These are phyloP conservation scores for Lactarius psammicola DNA, from an alignment of 768 basidiomycete species.

Conservation along the genomic window DNA sequence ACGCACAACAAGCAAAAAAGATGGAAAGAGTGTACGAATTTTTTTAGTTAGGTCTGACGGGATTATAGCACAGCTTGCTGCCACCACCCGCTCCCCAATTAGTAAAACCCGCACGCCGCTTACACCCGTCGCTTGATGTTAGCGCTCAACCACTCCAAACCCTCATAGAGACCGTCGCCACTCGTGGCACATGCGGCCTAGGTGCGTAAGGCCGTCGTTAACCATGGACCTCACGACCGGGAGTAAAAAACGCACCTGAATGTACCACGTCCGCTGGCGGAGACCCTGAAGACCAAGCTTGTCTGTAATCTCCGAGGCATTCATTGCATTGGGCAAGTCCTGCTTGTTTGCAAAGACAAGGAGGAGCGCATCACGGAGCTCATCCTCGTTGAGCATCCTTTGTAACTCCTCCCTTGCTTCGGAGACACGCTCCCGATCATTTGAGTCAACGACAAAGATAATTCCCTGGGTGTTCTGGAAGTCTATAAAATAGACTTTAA, in stretches of 20 bases:
- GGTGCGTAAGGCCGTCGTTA: slow-evolving; percentile 15
- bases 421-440: slow-evolving; percentile 98
- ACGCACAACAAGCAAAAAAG: slow-evolving; percentile 32
- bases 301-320: slow-evolving; percentile 98
- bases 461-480: slow-evolving; percentile 99
- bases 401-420: slow-evolving; percentile 99
- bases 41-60: slow-evolving; percentile 44
- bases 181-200: slow-evolving; percentile 98
- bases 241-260: slow-evolving; percentile 61
- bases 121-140: slow-evolving; percentile 86
- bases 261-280: slow-evolving; percentile 97
- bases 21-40: slow-evolving; percentile 24
- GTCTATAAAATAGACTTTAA: slow-evolving; percentile 51
- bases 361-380: slow-evolving; percentile 96
- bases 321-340: slow-evolving; percentile 99
- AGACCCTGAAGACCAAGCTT: slow-evolving; percentile 98
- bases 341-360: slow-evolving; percentile 99
- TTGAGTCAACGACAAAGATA: slow-evolving; percentile 99
- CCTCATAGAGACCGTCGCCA: slow-evolving; percentile 98
- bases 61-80: slow-evolving; percentile 54
- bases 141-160: slow-evolving; percentile 92
- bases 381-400: slow-evolving; percentile 99
- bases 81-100: slow-evolving; percentile 45
- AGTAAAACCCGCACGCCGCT: slow-evolving; percentile 36
- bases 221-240: slow-evolving; percentile 20